A percentile compares a stretch with the other conserved stretches of the same genome.
phyloP scores from a whole-genome alignment of 2,329 filamentous ascomycete species.

The Colletotrichum tofieldiae region DNA sequence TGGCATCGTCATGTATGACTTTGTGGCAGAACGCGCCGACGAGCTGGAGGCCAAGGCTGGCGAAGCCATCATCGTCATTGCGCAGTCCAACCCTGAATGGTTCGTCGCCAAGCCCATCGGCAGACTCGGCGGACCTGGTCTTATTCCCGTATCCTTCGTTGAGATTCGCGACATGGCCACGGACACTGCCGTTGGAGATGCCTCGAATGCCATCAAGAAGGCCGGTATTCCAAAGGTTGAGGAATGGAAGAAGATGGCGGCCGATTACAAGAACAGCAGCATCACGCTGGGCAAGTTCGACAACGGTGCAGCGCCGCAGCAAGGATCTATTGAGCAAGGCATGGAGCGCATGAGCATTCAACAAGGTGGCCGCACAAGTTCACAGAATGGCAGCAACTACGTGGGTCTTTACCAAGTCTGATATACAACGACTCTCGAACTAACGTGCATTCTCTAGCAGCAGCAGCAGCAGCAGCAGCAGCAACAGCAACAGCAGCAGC shows the following conservation, averaged over 20 bases:
- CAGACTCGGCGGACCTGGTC: conserved; percentile 90
- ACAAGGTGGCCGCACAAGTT: conserved; percentile 67
- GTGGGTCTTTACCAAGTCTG: conserved; percentile 56
- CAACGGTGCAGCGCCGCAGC: conserved; percentile 59
- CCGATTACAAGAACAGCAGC: conserved; percentile 99
- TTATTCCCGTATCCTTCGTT: conserved; percentile 97
- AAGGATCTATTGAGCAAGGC: conserved; percentile 74
- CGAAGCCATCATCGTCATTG: conserved; percentile 98
- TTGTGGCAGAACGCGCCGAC: conserved; percentile 94
- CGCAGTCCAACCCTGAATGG: conserved; percentile 98
- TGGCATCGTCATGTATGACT: conserved; percentile 97
- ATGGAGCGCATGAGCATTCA: conserved; percentile 87
- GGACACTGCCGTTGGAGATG: conserved; percentile 85
- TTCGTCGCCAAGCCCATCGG: conserved; percentile 99
- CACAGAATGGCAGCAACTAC: conserved; percentile 61
- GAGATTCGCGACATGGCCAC: conserved; percentile 96
- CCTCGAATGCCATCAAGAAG: conserved; percentile 86
- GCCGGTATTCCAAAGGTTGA: conserved; percentile 96
- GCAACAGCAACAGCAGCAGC: conserved; percentile 49
- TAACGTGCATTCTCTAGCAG: not conserved
- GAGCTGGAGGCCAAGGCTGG: conserved; percentile 95
- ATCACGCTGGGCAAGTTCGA: conserved; percentile 96
- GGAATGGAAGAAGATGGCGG: conserved; percentile 99
- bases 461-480: not conserved
- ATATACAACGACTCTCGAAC: too few species aligned